Evolutionary conservation across 2,329 filamentous ascomycete genomes (phyloP), one percentile per base, ranked within the genome.

Genomic region (Xylaria multiplex): DNA sequence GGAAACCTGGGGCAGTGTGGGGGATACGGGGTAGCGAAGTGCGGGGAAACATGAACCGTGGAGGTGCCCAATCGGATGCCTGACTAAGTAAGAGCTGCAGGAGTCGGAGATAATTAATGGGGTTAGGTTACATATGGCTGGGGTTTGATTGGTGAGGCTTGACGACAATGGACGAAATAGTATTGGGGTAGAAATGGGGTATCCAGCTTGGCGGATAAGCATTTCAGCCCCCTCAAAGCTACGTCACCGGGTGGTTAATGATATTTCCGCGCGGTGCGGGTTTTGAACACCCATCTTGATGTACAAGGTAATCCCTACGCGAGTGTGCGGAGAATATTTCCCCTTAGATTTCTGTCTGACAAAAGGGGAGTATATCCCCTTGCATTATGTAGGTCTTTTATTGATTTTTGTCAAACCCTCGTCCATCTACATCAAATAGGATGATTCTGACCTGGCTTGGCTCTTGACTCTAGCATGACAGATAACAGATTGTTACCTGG

Each of bases 291-390:
- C 46, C 46, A 16, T 50, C 16, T 50, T 30, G 46, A 16, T 30
- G 46, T 7, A 22, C 27, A 16, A 7, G 46, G 46, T 16, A 27
- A 48, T 48, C 3, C 13, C n/a, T 45, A 19, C n/a, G 13, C 24
- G 22, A 27, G 46, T 24, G 6, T 50, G 46, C 46, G 46, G 46
- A 50, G 14, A 50, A 50, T 2, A 50, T 50, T 50, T 50, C 24
- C 46, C 11, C 6, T n/a, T 37, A 30, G 27, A 30, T 8, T 30
- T 30, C 6, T 30, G 6, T 9, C 35, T 13, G 8, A 37, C 35
- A 37, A 13, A 13, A 37, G 11, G 8, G 35, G 6, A 13, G 35
- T 8, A 13, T 37, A 37, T 37, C 8, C 35, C 35, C 35, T 37
- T 37, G 35, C 4, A 37, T 37, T 13, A 37, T 13, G 35, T 13